A percentile compares a stretch with the other conserved stretches of the same genome.
Conservation (phyloP, 2,329 filamentous ascomycete genomes). For the Fusarium pininemorale region DNA sequence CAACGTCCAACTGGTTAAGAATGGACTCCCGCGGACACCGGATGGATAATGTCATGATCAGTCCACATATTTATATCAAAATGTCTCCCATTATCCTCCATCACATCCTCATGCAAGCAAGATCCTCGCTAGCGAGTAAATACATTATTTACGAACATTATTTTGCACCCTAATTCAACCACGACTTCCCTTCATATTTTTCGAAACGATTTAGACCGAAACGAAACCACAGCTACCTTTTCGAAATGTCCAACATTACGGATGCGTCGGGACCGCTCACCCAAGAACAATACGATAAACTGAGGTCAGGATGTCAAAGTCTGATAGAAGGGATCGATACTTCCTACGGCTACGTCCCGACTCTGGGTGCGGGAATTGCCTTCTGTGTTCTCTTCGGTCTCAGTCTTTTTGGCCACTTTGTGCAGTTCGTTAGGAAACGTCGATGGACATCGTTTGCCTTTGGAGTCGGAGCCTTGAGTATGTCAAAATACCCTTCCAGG, state of each 20-base stretch:
- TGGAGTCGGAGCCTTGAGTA: neutral
- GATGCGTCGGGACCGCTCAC: neutral
- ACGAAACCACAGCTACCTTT: accelerated
- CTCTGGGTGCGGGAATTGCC: neutral
- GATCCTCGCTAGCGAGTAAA: neutral
- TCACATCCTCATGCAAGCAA: neutral
- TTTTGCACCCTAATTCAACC: accelerated
- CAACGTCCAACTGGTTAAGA: neutral
- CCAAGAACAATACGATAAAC: neutral
- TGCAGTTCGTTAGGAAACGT: neutral
- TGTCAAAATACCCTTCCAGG: too few relatives aligned
- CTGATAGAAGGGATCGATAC: neutral
- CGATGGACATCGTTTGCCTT: neutral
- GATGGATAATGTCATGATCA: neutral
- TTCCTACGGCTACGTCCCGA: neutral
- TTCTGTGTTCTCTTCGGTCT: neutral
- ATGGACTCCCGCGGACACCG: neutral
- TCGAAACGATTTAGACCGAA: accelerated
- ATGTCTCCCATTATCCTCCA: too few relatives aligned
- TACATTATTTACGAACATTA: accelerated
- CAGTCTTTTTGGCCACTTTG: neutral
- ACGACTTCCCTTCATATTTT: accelerated
- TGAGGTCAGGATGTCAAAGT: neutral
- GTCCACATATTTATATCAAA: neutral
- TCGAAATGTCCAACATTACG: neutral